Evolutionary conservation across 257 asterid species (phyloP), one percentile per base, ranked within the genome.

Genomic region (Scutellaria barbata): DNA sequence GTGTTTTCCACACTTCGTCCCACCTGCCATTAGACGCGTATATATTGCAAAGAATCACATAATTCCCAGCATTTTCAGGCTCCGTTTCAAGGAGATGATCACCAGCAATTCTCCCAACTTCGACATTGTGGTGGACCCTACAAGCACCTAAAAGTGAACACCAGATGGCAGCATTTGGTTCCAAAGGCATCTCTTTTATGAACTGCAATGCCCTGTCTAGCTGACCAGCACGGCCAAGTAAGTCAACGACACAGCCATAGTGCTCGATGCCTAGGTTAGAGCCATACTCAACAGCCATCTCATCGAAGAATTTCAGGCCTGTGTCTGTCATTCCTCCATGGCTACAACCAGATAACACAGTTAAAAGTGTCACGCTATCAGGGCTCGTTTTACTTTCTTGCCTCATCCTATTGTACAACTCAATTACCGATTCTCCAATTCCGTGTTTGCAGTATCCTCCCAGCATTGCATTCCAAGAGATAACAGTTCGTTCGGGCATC

Each of bases 121-220:
- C 75, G 20, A 84, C 66, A 41, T 87, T 80, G 74, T 63, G 73
- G 83, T 90, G 95, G 48, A 76, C 88, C 79, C 79, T 80, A 72
- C 96, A 90, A 35, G 96, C 98, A 14, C 97, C 98, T 82, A 93
- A 85, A 45, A 93, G 90, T 16, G 98, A 90, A 35, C 91, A 82
- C 97, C 95, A 91, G 6, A 93, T 79, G 40, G 97, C 97, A 40
- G 91, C 92, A 63, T 84, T 93, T 11, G 98, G 97, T 70, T 89
- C 71, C 18, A 87, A 74, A 56, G 95, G 90, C 97, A 93, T 86
- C 75, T 77, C 79, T 71, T 80, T 71, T 69, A 93, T 75, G 84
- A 93, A 87, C 69, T 77, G 79, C 61, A 88, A 63, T 43, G 97
- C 98, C 65, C 76, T 85, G 54, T 81, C 88, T 55, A 93, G 80